These are phyloP conservation scores for Arabidopsis arenosa DNA, from an alignment of 345 rosid genomes.

Conservation along the genomic window DNA sequence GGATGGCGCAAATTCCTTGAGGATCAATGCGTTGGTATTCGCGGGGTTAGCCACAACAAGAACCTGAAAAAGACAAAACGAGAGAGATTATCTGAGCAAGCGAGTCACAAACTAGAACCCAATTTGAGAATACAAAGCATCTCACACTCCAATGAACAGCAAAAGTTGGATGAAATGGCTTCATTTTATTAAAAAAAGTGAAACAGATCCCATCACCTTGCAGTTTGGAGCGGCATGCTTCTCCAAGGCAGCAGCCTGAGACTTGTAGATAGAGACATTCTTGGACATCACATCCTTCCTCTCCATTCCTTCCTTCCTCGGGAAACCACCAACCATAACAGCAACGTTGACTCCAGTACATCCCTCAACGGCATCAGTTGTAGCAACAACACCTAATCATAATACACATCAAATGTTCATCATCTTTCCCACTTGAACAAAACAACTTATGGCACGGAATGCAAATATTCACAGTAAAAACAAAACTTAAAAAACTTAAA, in stretches of 20 bases:
- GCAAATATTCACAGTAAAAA: not conserved
- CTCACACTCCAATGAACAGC: slow-evolving; percentile 4
- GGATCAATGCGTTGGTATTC: slow-evolving; percentile 95
- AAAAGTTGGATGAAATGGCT: not conserved
- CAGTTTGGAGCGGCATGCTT: slow-evolving; percentile 91
- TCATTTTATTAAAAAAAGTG: not conserved
- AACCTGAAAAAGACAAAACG: slow-evolving; percentile 58
- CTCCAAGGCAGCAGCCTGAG: slow-evolving; percentile 97
- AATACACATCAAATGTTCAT: slow-evolving; percentile 15
- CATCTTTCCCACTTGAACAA: not conserved
- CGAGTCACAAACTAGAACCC: slow-evolving; percentile 3
- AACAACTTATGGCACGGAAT: not conserved
- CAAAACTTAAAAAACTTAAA: not conserved
- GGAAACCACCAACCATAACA: slow-evolving; percentile 99
- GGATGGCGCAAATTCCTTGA: slow-evolving; percentile 97
- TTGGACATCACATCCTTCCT: slow-evolving; percentile 98
- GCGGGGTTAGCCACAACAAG: slow-evolving; percentile 99
- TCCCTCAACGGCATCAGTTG: slow-evolving; percentile 93
- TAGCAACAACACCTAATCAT: slow-evolving; percentile 89
- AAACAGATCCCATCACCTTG: slow-evolving; percentile 63
- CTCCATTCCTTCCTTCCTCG: slow-evolving; percentile 99
- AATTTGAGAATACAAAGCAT: not conserved
- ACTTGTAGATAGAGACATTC: slow-evolving; percentile 95
- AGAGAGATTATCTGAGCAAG: slow-evolving; percentile 12
- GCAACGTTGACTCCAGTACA: slow-evolving; percentile 93